phyloP scores from a whole-genome alignment of 1,139 yeast species.

The Saccharomycopsis hybrid region DNA sequence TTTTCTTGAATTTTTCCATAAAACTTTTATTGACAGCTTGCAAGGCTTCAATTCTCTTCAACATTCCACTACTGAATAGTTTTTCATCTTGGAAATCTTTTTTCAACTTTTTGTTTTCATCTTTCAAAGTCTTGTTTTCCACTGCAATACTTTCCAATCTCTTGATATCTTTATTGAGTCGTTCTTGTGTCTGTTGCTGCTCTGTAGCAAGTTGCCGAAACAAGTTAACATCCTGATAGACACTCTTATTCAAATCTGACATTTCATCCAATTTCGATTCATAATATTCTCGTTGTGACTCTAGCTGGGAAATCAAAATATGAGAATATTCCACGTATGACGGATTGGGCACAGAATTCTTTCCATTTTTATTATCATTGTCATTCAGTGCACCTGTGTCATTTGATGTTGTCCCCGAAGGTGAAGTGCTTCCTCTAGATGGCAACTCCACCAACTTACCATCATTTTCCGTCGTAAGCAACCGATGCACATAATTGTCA shows the following conservation, averaged over 20 bases:
- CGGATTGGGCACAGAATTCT: not conserved
- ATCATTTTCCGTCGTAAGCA: conserved; percentile 77
- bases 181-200: not conserved
- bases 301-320: conserved; percentile 70
- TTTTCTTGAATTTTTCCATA: conserved; percentile 20
- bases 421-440: conserved; percentile 23
- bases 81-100: conserved; percentile 41
- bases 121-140: not conserved
- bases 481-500: conserved; percentile 83
- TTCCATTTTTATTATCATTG: conserved; percentile 10
- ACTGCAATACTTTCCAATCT: not conserved
- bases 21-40: conserved; percentile 21
- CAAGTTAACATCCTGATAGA: not conserved
- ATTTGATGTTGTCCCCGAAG: conserved; percentile 13
- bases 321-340: conserved; percentile 72
- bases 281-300: conserved; percentile 84
- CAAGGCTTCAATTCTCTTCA: conserved; percentile 31
- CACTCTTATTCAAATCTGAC: no score
- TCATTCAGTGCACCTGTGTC: conserved; percentile 9
- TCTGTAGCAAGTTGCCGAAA: not conserved
- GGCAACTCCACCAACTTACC: conserved; percentile 76
- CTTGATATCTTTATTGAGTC: not conserved
- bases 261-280: conserved; percentile 51
- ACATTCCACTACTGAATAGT: conserved; percentile 33
- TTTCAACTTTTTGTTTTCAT: conserved; percentile 22